Evolutionary conservation across 345 rosid species (phyloP).

Genomic region (Aegle marmelos): DNA sequence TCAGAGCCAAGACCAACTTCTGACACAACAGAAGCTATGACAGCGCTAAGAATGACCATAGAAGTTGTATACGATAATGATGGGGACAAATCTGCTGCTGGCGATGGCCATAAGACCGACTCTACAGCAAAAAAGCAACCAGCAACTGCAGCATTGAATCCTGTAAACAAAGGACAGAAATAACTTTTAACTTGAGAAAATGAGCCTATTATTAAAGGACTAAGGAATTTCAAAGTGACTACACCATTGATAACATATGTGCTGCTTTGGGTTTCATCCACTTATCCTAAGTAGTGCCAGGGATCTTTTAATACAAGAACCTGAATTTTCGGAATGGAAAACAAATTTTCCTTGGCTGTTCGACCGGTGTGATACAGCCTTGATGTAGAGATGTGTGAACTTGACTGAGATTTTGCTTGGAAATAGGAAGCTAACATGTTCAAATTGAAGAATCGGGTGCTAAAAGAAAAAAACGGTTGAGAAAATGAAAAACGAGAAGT

Average conservation of each 20-base stretch:
- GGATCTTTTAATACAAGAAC: conserved; percentile 5
- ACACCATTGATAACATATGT: conserved; percentile 73
- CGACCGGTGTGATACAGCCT: conserved; percentile 2
- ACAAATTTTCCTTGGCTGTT: conserved; percentile 6
- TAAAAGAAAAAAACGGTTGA: neutral
- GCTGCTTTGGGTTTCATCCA: conserved; percentile 80
- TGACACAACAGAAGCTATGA: conserved; percentile 78
- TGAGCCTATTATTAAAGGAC: conserved; percentile 68
- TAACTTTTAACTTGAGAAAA: neutral
- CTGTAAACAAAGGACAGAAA: conserved; percentile 29
- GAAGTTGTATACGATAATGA: conserved; percentile 83
- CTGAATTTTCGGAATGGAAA: conserved; percentile 17
- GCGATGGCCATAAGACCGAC: conserved; percentile 89
- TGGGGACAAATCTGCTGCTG: conserved; percentile 39
- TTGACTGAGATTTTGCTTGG: neutral
- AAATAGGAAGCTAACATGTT: conserved; percentile 1
- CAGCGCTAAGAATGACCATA: conserved; percentile 89
- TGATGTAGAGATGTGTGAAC: conserved; percentile 11
- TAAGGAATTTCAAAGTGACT: conserved; percentile 76
- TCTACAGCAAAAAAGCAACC: conserved; percentile 95
- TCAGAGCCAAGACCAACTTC: conserved; percentile 76
- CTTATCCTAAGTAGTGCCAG: conserved; percentile 55
- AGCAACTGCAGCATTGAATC: conserved; percentile 97
- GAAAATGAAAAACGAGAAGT: too few species aligned
- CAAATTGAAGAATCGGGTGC: neutral